Base-by-base conservation (phyloP, 2,329 filamentous ascomycete genomes). In the Trichoderma asperellum region DNA sequence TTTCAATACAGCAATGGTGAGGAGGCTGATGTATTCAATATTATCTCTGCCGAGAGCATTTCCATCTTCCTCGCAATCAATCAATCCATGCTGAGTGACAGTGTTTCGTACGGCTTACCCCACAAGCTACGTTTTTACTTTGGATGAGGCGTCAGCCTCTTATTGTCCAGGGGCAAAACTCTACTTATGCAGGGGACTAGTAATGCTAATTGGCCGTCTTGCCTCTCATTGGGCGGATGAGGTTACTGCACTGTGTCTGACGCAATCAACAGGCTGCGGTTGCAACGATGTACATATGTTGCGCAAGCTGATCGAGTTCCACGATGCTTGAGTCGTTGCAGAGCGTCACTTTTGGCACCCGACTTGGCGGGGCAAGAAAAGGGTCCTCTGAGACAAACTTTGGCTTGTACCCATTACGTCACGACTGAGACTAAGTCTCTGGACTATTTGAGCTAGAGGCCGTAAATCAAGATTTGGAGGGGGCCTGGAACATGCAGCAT, bases 381-480 rank as follows among this genome's bases (percentile, higher is more conserved):
- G 63, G 32, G 21, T 7, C 37, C 49, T 55, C 63, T 37, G 34
- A 59, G 53, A 47, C 37, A 59, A 59, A 21, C 24, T 18, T 37
- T 49, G 35, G 21, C 14, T 29, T 8, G 52, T 47, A 5, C 27
- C 40, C 37, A 53, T 66, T 53, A 66, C 63, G 63, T 66, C 63
- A 58, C 53, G 53, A 43, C 29, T 29, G 29, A 66, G 27, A 66
- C 63, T 66, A 66, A 65, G 5, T 55, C 10, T 2, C 5, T 14
- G 37, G 24, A 29, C 49, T 40, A 53, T 35, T 10, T 24, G 16
- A 43, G 10, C 52, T 65, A 65, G 61, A 65, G 35, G 52, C 35
- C 34, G n/a, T 58, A 58, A 66, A 66, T 58, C 53, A 66, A 58
- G 63, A 66, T 66, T 66, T 58, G 14, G 37, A 32, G 53, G 0